These are phyloP conservation scores for Rhodotorula sp. DNA, from an alignment of 1,284 basidiomycete genomes.

Conservation along the genomic window DNA sequence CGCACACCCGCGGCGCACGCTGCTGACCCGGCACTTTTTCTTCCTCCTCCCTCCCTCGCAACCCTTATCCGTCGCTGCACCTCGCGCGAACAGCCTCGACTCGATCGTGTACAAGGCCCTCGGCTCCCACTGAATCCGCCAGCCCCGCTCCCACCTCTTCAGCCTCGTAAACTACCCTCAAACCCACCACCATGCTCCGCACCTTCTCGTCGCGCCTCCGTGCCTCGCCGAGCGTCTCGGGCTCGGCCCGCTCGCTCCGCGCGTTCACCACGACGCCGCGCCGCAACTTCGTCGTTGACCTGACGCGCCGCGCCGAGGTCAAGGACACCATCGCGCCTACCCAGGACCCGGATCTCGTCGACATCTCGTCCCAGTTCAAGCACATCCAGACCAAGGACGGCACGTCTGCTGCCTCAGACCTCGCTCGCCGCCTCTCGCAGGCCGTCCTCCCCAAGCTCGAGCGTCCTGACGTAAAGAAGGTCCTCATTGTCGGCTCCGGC, in stretches of 20 bases:
- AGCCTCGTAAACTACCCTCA: background rate
- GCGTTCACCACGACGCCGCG: constrained; percentile 28
- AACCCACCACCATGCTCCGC: constrained; percentile 33
- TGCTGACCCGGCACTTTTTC: constrained; percentile 8
- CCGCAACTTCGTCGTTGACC: constrained; percentile 23
- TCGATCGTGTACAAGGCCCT: constrained; percentile 38
- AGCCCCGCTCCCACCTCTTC: background rate
- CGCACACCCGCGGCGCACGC: background rate
- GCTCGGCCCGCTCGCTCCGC: constrained; percentile 24
- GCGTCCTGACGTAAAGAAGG: constrained; percentile 88
- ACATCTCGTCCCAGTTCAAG: constrained; percentile 43
- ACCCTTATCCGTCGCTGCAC: background rate
- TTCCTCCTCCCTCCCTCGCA: background rate
- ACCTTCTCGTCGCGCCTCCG: constrained; percentile 33
- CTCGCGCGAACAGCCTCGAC: constrained; percentile 28
- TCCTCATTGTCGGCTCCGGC: constrained; percentile 93
- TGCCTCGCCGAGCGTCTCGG: constrained; percentile 7
- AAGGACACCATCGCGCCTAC: constrained; percentile 15
- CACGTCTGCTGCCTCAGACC: constrained; percentile 64
- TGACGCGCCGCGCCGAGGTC: constrained; percentile 24
- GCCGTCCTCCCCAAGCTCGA: constrained; percentile 84
- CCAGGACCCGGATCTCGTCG: constrained; percentile 30
- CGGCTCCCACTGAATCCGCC: constrained; percentile 20
- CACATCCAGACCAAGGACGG: constrained; percentile 43
- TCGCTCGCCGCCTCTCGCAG: constrained; percentile 86